Conservation (phyloP, 257 asterid species). For the Fraxinus pennsylvanica region DNA sequence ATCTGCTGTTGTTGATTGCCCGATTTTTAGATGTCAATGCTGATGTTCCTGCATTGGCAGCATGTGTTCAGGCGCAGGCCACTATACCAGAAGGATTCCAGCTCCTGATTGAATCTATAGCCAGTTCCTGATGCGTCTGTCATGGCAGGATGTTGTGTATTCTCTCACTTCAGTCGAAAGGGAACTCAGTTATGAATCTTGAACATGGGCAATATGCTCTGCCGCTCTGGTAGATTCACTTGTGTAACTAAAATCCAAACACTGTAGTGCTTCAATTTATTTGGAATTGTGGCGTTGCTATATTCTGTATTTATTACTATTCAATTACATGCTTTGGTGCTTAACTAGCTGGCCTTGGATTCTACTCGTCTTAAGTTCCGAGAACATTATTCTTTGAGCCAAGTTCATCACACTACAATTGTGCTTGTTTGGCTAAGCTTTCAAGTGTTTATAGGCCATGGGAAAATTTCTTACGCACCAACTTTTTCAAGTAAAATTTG, state of each 20-base stretch:
- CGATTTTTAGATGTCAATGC: constrained; percentile 69
- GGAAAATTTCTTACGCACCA: no score
- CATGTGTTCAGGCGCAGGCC: constrained; percentile 58
- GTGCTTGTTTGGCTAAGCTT: no score
- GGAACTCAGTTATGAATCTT: not conserved
- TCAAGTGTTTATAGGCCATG: no score
- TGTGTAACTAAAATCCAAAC: constrained; percentile 25
- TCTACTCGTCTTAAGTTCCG: not conserved
- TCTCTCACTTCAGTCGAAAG: not conserved
- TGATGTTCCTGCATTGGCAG: constrained; percentile 84
- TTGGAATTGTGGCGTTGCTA: constrained; percentile 28
- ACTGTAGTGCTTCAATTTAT: constrained; percentile 6
- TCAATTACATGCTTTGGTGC: constrained; percentile 6
- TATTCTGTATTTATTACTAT: constrained; percentile 23
- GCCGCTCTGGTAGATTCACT: constrained; percentile 12
- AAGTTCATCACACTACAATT: not conserved
- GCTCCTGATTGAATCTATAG: constrained; percentile 84
- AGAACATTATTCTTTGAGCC: not conserved
- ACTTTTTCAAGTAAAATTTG: no score
- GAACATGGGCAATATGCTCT: not conserved
- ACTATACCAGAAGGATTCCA: constrained; percentile 89
- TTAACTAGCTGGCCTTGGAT: not conserved
- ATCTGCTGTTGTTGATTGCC: constrained; percentile 73
- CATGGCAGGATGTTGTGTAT: no score
- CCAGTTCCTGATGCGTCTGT: constrained; percentile 37